Evolutionary conservation across 345 rosid genomes (phyloP).

Genomic region (Turritis glabra): DNA sequence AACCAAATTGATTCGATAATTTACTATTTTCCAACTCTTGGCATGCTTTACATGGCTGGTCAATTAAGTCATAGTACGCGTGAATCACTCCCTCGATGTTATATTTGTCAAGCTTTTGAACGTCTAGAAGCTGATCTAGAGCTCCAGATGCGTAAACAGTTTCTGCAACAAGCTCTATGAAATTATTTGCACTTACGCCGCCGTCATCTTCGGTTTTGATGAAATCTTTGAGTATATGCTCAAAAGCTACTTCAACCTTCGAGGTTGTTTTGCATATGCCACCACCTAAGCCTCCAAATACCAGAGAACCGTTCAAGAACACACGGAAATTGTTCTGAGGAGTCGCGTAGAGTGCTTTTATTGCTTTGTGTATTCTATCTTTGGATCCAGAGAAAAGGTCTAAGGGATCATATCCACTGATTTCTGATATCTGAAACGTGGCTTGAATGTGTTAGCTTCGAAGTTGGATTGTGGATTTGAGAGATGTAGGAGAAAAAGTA

Average conservation of each 20-base stretch:
- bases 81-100: conserved; percentile 94
- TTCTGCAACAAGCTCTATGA: conserved; percentile 75
- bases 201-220: conserved; percentile 52
- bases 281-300: conserved; percentile 78
- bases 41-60: conserved; percentile 67
- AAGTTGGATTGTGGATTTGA: background rate
- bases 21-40: conserved; percentile 41
- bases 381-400: conserved; percentile 88
- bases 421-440: conserved; percentile 54
- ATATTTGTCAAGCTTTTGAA: conserved; percentile 66
- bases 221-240: conserved; percentile 54
- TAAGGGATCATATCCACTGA: conserved; percentile 75
- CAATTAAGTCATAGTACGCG: conserved; percentile 66
- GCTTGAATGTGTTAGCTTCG: background rate
- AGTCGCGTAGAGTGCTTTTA: conserved; percentile 60
- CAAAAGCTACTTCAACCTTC: conserved; percentile 52
- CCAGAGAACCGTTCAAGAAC: conserved; percentile 79
- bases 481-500: conserved; percentile 20
- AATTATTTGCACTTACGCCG: conserved; percentile 49
- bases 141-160: conserved; percentile 55
- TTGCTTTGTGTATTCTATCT: conserved; percentile 69
- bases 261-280: conserved; percentile 47
- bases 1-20: conserved; percentile 32
- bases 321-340: conserved; percentile 92
- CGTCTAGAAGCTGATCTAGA: conserved; percentile 70